These are phyloP conservation scores for Trichoderma harzianum DNA, from an alignment of 2,329 filamentous ascomycete genomes.

Conservation along the genomic window DNA sequence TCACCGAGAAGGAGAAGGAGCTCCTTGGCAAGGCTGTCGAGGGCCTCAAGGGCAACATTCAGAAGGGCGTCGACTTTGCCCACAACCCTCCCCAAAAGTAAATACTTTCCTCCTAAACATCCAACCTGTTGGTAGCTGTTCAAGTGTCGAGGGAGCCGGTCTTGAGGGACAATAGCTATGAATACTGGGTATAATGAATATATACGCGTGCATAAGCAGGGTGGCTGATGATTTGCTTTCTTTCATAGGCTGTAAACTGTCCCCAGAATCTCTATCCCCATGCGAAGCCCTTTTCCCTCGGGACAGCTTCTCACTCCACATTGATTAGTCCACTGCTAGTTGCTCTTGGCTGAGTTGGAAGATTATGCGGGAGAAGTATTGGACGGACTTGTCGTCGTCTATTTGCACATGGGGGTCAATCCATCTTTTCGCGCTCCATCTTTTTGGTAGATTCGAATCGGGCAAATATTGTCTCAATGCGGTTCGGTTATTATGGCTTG, in stretches of 20 bases:
- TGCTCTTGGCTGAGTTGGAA: neutral
- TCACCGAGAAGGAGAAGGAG: slow-evolving; percentile 85
- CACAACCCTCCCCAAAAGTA: slow-evolving; percentile 87
- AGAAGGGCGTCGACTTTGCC: slow-evolving; percentile 88
- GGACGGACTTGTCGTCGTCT: neutral
- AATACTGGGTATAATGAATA: slow-evolving; percentile 36
- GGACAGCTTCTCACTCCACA: neutral
- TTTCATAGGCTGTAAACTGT: slow-evolving; percentile 36
- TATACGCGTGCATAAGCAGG: slow-evolving; percentile 32
- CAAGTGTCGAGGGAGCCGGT: slow-evolving; percentile 29
- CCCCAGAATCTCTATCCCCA: slow-evolving; percentile 17
- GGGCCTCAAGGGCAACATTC: slow-evolving; percentile 87
- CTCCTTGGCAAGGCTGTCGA: slow-evolving; percentile 72
- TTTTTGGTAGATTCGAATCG: neutral
- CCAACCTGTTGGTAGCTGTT: slow-evolving; percentile 25
- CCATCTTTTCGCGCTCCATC: neutral
- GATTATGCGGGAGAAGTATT: neutral
- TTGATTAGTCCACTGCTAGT: neutral
- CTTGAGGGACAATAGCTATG: slow-evolving; percentile 32
- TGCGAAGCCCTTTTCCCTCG: neutral
- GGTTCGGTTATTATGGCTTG: slow-evolving; percentile 32
- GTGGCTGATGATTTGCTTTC: slow-evolving; percentile 37
- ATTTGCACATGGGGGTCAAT: neutral
- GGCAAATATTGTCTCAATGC: neutral
- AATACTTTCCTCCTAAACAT: slow-evolving; percentile 37